phyloP scores from a whole-genome alignment of 2,329 filamentous ascomycete genomes.

The Beauveria pseudobassiana region DNA sequence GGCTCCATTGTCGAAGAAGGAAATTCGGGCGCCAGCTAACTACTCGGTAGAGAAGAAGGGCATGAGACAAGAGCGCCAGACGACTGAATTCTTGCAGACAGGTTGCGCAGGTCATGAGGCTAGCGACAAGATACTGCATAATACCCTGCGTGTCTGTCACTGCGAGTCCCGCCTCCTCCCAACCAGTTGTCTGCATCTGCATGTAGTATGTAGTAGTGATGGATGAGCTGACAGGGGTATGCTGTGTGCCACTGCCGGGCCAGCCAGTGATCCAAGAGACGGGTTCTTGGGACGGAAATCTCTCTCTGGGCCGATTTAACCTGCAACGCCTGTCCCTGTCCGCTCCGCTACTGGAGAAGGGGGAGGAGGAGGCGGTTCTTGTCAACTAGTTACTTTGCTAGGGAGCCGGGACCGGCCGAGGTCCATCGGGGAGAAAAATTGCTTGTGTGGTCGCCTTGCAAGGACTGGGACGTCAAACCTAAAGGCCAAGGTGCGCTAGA shows the following conservation, averaged over 20 bases:
- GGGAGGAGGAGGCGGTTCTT: neutral
- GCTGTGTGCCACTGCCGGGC: neutral
- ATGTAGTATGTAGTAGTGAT: neutral
- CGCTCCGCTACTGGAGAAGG: neutral
- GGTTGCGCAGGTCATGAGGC: neutral
- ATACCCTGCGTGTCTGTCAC: neutral
- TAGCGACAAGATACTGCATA: neutral
- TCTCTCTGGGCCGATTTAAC: slow-evolving; percentile 1
- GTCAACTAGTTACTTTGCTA: neutral
- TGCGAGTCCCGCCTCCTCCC: neutral
- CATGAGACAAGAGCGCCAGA: neutral
- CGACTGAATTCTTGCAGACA: neutral
- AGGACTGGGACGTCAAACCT: neutral
- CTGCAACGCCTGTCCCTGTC: neutral
- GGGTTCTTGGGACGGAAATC: slow-evolving; percentile 6
- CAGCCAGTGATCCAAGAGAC: neutral
- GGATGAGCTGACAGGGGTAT: too few relatives aligned
- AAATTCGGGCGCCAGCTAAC: neutral
- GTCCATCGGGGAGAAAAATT: neutral
- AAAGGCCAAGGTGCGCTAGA: neutral
- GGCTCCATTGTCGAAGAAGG: neutral
- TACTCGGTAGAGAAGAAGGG: too few relatives aligned
- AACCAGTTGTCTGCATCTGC: neutral
- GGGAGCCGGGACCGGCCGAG: neutral
- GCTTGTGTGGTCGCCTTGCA: neutral